Evolutionary conservation across 352 stramenopile species (phyloP), one percentile per base, ranked within the genome.

Genomic region (Phytophthora pistaciae): DNA sequence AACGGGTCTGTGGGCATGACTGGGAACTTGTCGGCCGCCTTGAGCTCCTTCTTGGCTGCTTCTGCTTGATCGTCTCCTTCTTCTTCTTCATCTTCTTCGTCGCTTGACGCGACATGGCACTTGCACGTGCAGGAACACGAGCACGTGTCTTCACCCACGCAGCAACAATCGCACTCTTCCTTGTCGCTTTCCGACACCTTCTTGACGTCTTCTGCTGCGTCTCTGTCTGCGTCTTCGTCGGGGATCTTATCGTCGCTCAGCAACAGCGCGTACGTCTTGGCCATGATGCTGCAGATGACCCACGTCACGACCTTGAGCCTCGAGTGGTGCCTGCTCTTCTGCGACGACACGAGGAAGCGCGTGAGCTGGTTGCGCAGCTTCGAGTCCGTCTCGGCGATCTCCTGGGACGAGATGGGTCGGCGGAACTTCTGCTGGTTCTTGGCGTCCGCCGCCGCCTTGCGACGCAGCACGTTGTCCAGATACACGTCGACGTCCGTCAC

Each of bases 401-500:
- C 77, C 49, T 92, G 79, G 0, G 88, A 87, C 3, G 84, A 90
- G 57, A 96, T 91, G 0, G 80, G 75, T 49, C 68, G 70, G 20
- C 62, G 58, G 52, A 68, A 72, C 21, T 77, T 66, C 7, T 84
- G 67, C 18, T 66, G 63, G 16, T 46, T 76, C 21, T 75, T 80
- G 11, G 73, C 72, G 9, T 77, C 66, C 7, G 68, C 70, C 21
- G 77, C 63, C 23, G 84, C 72, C 64, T 94, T 92, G 23, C 82
- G 75, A 20, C 83, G 75, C 66, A 96, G 58, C n/a, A 91, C 75
- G 9, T 93, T 92, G 73, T 96, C 90, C 48, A 96, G 60, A 66
- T 94, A 94, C 58, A 93, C 87, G 60, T 96, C 90, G 0, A 95
- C 77, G 33, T 92, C 84, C 0, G 90, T 95, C 50, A 96, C 87